A percentile compares a stretch with the other conserved stretches of the same genome.
These are phyloP conservation scores for Grosmannia huntii DNA, from an alignment of 2,329 filamentous ascomycete species.

Conservation along the genomic window DNA sequence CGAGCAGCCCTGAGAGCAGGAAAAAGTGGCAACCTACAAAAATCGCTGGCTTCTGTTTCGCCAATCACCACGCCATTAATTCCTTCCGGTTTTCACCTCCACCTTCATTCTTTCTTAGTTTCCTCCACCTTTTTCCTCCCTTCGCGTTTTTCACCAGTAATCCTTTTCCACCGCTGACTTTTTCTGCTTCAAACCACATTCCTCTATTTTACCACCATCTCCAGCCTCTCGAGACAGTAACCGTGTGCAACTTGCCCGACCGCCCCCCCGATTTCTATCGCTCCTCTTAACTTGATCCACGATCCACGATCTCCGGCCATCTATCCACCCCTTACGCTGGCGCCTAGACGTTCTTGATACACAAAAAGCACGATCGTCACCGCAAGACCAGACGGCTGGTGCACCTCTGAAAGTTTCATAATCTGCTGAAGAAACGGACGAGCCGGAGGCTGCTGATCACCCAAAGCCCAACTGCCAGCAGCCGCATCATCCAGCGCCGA, in stretches of 20 bases:
- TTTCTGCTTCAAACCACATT: background rate
- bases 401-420: background rate
- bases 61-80: conserved; percentile 3
- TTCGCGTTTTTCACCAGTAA: background rate
- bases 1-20: background rate
- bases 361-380: background rate
- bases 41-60: conserved; percentile 1
- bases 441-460: background rate
- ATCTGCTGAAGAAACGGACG: background rate
- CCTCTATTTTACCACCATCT: background rate
- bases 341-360: background rate
- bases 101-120: conserved; percentile 1
- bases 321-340: background rate
- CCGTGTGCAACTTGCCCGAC: background rate
- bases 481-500: background rate
- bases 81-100: conserved; percentile 1
- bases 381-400: background rate
- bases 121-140: background rate
- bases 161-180: background rate
- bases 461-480: background rate
- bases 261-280: background rate
- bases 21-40: conserved; percentile 1
- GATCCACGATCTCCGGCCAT: background rate
- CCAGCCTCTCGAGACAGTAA: background rate
- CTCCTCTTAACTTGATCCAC: no score